Percentiles rank a stretch among this genome's conserved stretches.
These are phyloP conservation scores for Pseudogymnoascus sp. DNA, from an alignment of 2,329 filamentous ascomycete species.

Conservation along the genomic window DNA sequence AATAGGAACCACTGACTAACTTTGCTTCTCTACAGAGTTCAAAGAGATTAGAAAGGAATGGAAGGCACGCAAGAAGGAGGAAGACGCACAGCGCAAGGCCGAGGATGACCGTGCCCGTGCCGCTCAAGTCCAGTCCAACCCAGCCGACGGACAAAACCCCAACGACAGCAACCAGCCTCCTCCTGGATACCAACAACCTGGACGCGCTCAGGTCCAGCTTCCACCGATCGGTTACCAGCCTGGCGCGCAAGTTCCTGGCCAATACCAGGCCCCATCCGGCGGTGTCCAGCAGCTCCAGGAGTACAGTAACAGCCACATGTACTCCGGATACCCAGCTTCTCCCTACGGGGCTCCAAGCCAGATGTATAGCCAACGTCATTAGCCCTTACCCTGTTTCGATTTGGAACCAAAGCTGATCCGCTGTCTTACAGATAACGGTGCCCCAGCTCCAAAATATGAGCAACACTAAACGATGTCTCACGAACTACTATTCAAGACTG, in stretches of 20 bases:
- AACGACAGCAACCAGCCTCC: conserved; percentile 41
- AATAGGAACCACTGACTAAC: conserved; percentile 16
- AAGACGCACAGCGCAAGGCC: conserved; percentile 80
- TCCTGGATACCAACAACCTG: conserved; percentile 40
- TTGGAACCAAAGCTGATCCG: conserved; percentile 21
- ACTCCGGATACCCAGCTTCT: conserved; percentile 51
- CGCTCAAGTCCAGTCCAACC: conserved; percentile 40
- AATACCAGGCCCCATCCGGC: conserved; percentile 58
- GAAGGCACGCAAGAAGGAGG: conserved; percentile 99
- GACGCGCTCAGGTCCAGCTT: conserved; percentile 54
- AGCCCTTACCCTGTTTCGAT: conserved; percentile 20
- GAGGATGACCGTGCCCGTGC: conserved; percentile 78
- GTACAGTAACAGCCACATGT: conserved; percentile 48
- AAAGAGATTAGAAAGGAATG: conserved; percentile 99
- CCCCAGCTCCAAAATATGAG: conserved; percentile 27
- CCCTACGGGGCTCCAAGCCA: conserved; percentile 44
- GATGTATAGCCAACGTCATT: conserved; percentile 54
- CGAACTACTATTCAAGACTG: neutral
- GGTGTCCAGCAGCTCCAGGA: conserved; percentile 50
- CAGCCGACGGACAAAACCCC: conserved; percentile 46
- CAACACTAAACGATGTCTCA: conserved; percentile 19
- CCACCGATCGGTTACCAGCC: conserved; percentile 70
- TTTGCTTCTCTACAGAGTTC: conserved; percentile 60
- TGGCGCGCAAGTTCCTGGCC: conserved; percentile 45
- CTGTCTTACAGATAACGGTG: conserved; percentile 24